Conservation (phyloP, 164 flowering plant species). For the Piper betle region DNA sequence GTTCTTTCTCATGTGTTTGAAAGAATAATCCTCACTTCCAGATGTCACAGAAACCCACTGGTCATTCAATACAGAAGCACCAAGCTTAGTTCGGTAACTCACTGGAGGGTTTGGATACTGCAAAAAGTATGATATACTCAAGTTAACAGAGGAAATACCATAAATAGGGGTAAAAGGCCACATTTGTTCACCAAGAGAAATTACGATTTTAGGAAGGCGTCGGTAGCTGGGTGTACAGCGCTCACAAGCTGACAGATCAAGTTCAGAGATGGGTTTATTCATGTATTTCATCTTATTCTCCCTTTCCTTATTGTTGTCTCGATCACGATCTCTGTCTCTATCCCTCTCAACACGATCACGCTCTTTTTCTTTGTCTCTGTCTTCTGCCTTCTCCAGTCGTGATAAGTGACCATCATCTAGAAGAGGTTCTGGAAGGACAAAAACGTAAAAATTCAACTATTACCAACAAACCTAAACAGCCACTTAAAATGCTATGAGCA, state of each 20-base stretch:
- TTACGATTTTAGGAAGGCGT: conserved; percentile 84
- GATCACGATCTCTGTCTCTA: conserved; percentile 38
- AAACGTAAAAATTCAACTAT: neutral
- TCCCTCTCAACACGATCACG: conserved; percentile 50
- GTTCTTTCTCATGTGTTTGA: conserved; percentile 96
- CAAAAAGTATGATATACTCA: conserved; percentile 1
- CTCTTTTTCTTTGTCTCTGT: conserved; percentile 49
- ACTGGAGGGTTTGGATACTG: conserved; percentile 85
- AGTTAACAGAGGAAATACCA: neutral
- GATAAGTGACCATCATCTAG: conserved; percentile 45
- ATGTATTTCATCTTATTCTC: conserved; percentile 45
- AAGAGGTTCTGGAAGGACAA: conserved; percentile 30
- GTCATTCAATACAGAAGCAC: conserved; percentile 80
- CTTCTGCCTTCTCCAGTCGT: conserved; percentile 42
- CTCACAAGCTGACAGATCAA: conserved; percentile 88
- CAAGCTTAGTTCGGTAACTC: conserved; percentile 79
- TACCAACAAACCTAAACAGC: conserved; percentile 4
- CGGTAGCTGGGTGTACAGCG: conserved; percentile 97
- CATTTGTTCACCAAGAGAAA: neutral
- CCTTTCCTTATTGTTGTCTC: conserved; percentile 37
- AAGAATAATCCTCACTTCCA: conserved; percentile 97
- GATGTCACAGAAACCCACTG: conserved; percentile 97
- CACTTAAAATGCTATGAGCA: no score
- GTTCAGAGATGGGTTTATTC: conserved; percentile 81
- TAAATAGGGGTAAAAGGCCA: neutral